Percentiles rank a stretch among this genome's conserved stretches.
Evolutionary conservation across 768 basidiomycete genomes (phyloP).

Genomic region (Cubamyces sp.): DNA sequence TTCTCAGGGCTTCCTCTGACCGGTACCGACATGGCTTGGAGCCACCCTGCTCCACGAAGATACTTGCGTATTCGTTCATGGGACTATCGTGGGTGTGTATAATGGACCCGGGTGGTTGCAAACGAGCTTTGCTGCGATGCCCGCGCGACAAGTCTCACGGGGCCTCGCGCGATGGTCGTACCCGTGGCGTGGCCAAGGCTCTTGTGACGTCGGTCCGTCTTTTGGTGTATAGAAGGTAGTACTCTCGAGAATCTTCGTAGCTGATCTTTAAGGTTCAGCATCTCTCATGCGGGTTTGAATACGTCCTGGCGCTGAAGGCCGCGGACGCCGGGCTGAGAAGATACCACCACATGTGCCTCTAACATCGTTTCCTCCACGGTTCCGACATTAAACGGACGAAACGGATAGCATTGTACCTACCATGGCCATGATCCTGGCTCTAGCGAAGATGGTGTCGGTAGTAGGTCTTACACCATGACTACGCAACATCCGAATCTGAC

Average conservation of each 20-base stretch:
- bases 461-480: too few species aligned
- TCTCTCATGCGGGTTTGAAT: too few species aligned
- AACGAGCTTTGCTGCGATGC: neutral
- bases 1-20: slow-evolving; percentile 1
- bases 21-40: neutral
- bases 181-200: neutral
- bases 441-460: too few species aligned
- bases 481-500: too few species aligned
- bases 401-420: too few species aligned
- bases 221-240: neutral
- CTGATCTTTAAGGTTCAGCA: too few species aligned
- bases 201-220: neutral
- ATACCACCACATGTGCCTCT: too few species aligned
- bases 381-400: too few species aligned
- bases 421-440: too few species aligned
- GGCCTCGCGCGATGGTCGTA: slow-evolving; percentile 13
- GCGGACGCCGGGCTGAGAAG: too few species aligned
- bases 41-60: slow-evolving; percentile 4
- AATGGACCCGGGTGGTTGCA: neutral
- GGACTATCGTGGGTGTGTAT: neutral
- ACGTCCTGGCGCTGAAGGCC: too few species aligned
- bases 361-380: too few species aligned
- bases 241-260: neutral
- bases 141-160: slow-evolving; percentile 4
- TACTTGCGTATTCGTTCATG: neutral